These are phyloP conservation scores for Stylosanthes scabra DNA, from an alignment of 331 rosid genomes.

Conservation along the genomic window DNA sequence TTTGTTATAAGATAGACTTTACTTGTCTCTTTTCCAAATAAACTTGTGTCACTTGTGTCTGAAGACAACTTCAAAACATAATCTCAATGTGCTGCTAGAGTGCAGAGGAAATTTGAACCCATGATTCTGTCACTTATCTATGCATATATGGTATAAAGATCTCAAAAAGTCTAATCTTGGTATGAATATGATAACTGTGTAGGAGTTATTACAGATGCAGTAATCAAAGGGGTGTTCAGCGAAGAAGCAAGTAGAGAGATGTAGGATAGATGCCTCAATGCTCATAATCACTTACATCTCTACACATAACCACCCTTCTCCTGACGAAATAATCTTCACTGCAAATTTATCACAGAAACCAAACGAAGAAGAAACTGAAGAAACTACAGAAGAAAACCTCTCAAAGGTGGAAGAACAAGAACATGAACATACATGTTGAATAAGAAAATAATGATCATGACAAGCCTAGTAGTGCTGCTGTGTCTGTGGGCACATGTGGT, in stretches of 20 bases:
- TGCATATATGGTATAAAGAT: no score
- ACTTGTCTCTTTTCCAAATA: no score
- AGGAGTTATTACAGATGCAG: no score
- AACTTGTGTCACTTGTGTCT: no score
- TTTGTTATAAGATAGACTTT: no score
- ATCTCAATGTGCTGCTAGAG: no score
- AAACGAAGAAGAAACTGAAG: slow-evolving; percentile 39
- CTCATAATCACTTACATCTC: slow-evolving; percentile 81
- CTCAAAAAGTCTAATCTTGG: no score
- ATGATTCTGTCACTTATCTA: no score
- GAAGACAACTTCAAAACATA: no score
- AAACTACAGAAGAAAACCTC: slow-evolving; percentile 38
- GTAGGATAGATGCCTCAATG: slow-evolving; percentile 81
- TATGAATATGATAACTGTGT: no score
- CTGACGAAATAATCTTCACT: slow-evolving; percentile 43
- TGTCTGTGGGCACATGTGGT: slow-evolving; percentile 13
- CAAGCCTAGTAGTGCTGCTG: neutral
- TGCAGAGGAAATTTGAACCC: no score
- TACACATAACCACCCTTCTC: slow-evolving; percentile 80
- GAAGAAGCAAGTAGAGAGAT: slow-evolving; percentile 92
- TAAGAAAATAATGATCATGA: slow-evolving; percentile 28
- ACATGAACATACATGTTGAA: neutral
- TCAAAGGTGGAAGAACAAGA: slow-evolving; percentile 29
- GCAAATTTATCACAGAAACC: slow-evolving; percentile 36
- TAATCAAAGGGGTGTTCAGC: slow-evolving; percentile 89